phyloP scores from a whole-genome alignment of 352 stramenopile species.

The Phytophthora aleatoria region DNA sequence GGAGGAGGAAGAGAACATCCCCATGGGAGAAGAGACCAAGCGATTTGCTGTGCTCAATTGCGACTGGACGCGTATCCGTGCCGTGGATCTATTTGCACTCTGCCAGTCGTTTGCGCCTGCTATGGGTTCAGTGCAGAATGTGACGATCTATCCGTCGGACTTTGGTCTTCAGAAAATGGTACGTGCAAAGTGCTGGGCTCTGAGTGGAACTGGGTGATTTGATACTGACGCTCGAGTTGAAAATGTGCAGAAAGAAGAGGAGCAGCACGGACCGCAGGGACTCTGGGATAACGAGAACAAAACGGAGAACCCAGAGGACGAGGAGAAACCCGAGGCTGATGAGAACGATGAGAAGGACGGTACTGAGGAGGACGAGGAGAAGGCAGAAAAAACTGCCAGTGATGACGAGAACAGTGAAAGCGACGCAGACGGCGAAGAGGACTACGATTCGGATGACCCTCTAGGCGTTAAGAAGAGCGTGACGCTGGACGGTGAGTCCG shows the following conservation, averaged over 20 bases:
- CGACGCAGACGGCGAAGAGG: constrained; percentile 44
- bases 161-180: constrained; percentile 96
- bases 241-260: constrained; percentile 72
- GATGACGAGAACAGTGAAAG: constrained; percentile 38
- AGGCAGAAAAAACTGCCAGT: constrained; percentile 18
- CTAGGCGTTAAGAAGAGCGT: constrained; percentile 72
- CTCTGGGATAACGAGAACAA: constrained; percentile 60
- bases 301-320: constrained; percentile 26
- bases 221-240: constrained; percentile 5
- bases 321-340: constrained; percentile 24
- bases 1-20: constrained; percentile 78
- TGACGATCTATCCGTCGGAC: constrained; percentile 96
- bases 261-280: constrained; percentile 67
- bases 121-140: constrained; percentile 87
- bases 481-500: constrained; percentile 48
- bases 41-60: constrained; percentile 95
- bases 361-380: constrained; percentile 30
- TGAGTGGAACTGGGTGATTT: constrained; percentile 1
- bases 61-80: constrained; percentile 96
- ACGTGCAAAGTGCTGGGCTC: constrained; percentile 5
- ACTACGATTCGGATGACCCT: constrained; percentile 74
- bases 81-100: constrained; percentile 95
- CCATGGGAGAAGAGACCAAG: constrained; percentile 83
- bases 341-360: constrained; percentile 27
- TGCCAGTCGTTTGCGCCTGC: constrained; percentile 94